Conservation (phyloP, 805 yeast species). For the Maudiozyma barnettii region DNA sequence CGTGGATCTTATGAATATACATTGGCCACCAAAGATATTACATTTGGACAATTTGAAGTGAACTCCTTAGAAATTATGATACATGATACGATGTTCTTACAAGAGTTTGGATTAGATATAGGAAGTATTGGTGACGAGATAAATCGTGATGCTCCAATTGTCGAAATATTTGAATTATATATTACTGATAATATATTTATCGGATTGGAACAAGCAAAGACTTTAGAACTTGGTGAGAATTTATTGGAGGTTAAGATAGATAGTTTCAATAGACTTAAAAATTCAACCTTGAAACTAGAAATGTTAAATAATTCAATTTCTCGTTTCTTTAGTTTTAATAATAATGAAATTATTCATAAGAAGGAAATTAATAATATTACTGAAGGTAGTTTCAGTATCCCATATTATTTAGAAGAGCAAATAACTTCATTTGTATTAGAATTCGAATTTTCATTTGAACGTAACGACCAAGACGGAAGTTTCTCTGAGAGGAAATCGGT, state of each 20-base stretch:
- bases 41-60: conserved; percentile 18
- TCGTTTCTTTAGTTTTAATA: background rate
- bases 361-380: background rate
- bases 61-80: conserved; percentile 18
- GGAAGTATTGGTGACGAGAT: conserved; percentile 1
- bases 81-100: conserved; percentile 20
- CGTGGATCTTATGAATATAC: conserved; percentile 5
- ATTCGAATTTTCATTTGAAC: conserved; percentile 9
- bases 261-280: conserved; percentile 7
- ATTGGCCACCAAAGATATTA: conserved; percentile 15
- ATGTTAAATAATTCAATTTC: background rate
- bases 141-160: background rate
- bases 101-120: conserved; percentile 12
- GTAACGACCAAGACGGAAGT: conserved; percentile 1
- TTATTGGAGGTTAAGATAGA: conserved; percentile 8
- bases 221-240: conserved; percentile 14
- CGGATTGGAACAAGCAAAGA: conserved; percentile 10
- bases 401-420: conserved; percentile 13
- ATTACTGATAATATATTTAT: conserved; percentile 13
- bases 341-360: background rate
- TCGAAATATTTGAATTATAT: conserved; percentile 13
- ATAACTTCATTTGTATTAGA: conserved; percentile 12
- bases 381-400: conserved; percentile 2
- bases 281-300: background rate
- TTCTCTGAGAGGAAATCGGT: conserved; percentile 13